Evolutionary conservation across 2,329 filamentous ascomycete genomes (phyloP), one percentile per base, ranked within the genome.

Genomic region (Stachybotrys chartarum): DNA sequence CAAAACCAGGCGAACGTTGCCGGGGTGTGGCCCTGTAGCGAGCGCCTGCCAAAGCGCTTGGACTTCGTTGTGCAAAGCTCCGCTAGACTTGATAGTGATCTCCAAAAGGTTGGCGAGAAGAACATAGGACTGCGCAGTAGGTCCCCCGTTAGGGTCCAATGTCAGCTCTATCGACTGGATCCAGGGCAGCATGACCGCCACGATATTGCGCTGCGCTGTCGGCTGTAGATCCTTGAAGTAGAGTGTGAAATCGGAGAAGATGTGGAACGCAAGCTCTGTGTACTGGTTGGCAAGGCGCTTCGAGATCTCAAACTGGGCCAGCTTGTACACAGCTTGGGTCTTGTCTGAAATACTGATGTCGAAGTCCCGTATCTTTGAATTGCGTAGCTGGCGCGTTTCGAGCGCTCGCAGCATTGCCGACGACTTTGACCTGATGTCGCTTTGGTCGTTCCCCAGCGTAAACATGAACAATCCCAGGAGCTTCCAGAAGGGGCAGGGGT

Each of bases 321-420:
- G 79, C 73, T 99, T 99, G 73, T 97, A 99, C 3, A 99, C 93
- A 0, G 93, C 92, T 61, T 96, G 96, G 0, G 95, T 99, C 73
- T 97, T 97, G 73, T 99, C 95, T 0, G 93, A 95, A 56, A 99
- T 94, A 68, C 92, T 97, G 64, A 99, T 97, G 65, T 99, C 94
- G 57, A 97, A 95, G 68, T 99, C 94, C 67, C 96, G 91, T 7
- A 99, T 85, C 66, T 95, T 95, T 1, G 93, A 96, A 60, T 85
- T 94, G 61, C 89, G 77, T 3, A 73, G 73, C 60, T 94, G 89
- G 30, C 90, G 84, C 61, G 91, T 85, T 70, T 97, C 94, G 1
- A 97, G 76, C 0, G 85, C 85, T 46, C 91, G 83, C 12, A 99
- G 78, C 35, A 97, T 78, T 51, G 86, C 84, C 1, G 89, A 89